Base-by-base conservation (phyloP, 2,329 filamentous ascomycete genomes). In the Nemania abortiva region DNA sequence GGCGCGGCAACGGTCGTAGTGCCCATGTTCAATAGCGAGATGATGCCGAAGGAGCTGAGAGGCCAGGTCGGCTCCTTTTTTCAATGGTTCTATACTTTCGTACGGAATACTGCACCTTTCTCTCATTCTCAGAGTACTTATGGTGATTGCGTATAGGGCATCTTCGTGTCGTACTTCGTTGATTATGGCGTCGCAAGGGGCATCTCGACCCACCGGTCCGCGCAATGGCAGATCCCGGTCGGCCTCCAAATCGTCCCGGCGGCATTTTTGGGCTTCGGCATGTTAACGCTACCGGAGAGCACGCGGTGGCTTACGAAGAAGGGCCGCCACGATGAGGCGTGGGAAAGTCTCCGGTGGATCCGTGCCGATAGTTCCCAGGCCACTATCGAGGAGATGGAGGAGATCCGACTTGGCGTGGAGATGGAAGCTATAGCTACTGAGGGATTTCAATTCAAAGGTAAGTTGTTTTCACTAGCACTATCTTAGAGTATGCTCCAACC, bases 141-240 rank as follows among this genome's bases (percentile, higher is more conserved):
- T 50, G 18, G 9, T 70, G 22, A 70, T 29, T 24, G 1, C 50
- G 3, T 34, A 34, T 47, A 73, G 71, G 81, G 85, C 0, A 87
- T 87, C 60, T 83, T 86, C 53, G 78, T 81, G 0, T 84, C 83
- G 3, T 88, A 87, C 74, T 87, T 85, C 84, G 79, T 87, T 52
- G 84, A 87, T 75, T 87, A 86, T 63, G 84, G 79, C 18, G 82
- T 84, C 5, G 73, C 77, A 1, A 75, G 76, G 39, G 73, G 78
- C 63, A 77, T 83, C 53, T 55, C 67, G 3, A 64, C 74, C 2
- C 65, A 72, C n/a, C 74, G 79, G 49, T 70, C 82, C 0, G 76
- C 76, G 1, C 86, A 88, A 76, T 89, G 86, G 87, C 86, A 87
- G 75, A 82, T 88, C 31, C 86, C 86, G 0, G 82, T 89, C 62